Evolutionary conservation across 345 rosid genomes (phyloP), one percentile per base, ranked within the genome.

Genomic region (Salix viminalis): DNA sequence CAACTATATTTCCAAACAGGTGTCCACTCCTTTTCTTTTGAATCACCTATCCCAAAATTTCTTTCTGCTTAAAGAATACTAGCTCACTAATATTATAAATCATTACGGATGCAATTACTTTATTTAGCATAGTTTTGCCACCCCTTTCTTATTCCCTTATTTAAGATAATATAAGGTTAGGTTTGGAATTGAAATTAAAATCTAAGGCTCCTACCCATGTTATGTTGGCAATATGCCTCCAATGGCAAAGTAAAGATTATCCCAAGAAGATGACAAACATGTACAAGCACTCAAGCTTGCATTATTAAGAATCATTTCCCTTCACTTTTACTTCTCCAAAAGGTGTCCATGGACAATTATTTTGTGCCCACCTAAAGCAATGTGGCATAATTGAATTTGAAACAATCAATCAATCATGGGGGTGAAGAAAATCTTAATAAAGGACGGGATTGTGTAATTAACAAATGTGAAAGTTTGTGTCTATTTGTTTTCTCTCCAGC

Each of bases 211-310:
- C 64, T 18, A 7, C 85, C 67, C 28, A 72, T 66, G 36, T 28
- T 79, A 77, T 79, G 15, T 42, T 19, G 77, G 73, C 82, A 73
- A 2, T 4, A 32, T 32, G 71, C 64, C 50, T 54, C 80, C 54
- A 46, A 15, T n/a, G 28, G 5, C 52, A 50, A 46, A 18, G 4
- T 16, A 50, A 28, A 54, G 23, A 50, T 23, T 21, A 7, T 19
- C 4, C 26, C 8, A 39, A 21, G 36, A 72, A 36, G 9, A 72
- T 5, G 73, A 54, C 76, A 72, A 65, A 13, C 39, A 52, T 39
- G 10, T 2, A 18, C 24, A 11, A 10, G 18, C 21, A 11, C 15
- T 19, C 16, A 1, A 1, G 26, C 23, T 34, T 30, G 1, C 3
- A 1, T 39, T 23, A 24, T 24, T 6, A 46, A 52, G 42, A 71